A percentile compares a stretch with the other conserved stretches of the same genome.
phyloP scores from a whole-genome alignment of 768 basidiomycete species.

The Leccinum longicurvipes region DNA sequence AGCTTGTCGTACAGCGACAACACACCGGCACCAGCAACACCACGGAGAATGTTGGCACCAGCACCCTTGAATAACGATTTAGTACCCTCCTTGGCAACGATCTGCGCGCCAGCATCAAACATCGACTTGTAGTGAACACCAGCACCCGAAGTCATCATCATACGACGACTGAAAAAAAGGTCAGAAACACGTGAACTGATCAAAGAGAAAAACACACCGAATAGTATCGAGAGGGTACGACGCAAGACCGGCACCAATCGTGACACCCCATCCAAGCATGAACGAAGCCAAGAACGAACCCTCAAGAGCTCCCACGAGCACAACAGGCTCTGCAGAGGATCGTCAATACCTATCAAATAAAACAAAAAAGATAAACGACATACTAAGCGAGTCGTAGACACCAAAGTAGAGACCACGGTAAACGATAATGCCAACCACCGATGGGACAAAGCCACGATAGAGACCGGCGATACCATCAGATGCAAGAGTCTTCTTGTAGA shows the following conservation, averaged over 20 bases:
- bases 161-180: constrained; percentile 79
- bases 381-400: constrained; percentile 92
- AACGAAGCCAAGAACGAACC: constrained; percentile 98
- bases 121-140: constrained; percentile 98
- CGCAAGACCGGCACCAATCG: constrained; percentile 98
- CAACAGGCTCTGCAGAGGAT: constrained; percentile 74
- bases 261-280: constrained; percentile 97
- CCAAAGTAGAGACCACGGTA: constrained; percentile 99
- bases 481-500: constrained; percentile 96
- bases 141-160: constrained; percentile 99
- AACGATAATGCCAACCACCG: constrained; percentile 98
- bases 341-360: constrained; percentile 24
- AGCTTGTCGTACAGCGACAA: constrained; percentile 98
- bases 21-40: constrained; percentile 99
- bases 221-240: constrained; percentile 94
- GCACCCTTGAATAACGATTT: constrained; percentile 99
- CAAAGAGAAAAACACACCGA: constrained; percentile 42
- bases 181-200: neutral
- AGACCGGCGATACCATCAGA: constrained; percentile 98
- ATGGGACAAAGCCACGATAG: constrained; percentile 99
- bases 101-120: constrained; percentile 95
- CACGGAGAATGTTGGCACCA: constrained; percentile 94
- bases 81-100: constrained; percentile 91
- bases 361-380: constrained; percentile 35
- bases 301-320: constrained; percentile 92